These are phyloP conservation scores for Solanum gandarillasii DNA, from an alignment of 257 asterid genomes.

Conservation along the genomic window DNA sequence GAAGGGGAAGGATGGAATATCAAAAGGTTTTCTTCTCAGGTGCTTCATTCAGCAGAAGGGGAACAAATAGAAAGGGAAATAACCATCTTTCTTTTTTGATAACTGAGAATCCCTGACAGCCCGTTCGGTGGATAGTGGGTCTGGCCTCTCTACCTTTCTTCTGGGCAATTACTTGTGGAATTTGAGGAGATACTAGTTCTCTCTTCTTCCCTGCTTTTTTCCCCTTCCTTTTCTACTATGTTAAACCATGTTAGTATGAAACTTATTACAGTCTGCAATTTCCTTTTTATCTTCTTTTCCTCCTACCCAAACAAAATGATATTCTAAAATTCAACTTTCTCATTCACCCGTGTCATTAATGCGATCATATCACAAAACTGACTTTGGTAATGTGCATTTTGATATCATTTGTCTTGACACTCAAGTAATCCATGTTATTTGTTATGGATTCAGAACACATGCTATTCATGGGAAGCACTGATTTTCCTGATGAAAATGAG, in stretches of 20 bases:
- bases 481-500: constrained; percentile 97
- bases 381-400: background rate
- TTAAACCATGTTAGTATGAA: background rate
- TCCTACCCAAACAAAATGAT: background rate
- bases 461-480: constrained; percentile 98
- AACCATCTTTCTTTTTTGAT: background rate
- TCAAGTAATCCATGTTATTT: constrained; percentile 5
- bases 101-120: background rate
- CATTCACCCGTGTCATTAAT: background rate
- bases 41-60: background rate
- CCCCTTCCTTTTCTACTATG: background rate
- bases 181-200: background rate
- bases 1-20: background rate
- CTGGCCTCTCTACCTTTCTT: background rate
- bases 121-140: background rate
- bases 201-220: background rate
- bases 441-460: constrained; percentile 73
- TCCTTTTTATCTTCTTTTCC: background rate
- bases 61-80: background rate
- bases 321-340: background rate
- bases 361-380: background rate
- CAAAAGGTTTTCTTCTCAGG: background rate
- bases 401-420: background rate
- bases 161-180: background rate
- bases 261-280: background rate